A percentile compares a stretch with the other conserved stretches of the same genome.
These are phyloP conservation scores for Tolypocladium sp. DNA, from an alignment of 2,329 filamentous ascomycete species.

Conservation along the genomic window DNA sequence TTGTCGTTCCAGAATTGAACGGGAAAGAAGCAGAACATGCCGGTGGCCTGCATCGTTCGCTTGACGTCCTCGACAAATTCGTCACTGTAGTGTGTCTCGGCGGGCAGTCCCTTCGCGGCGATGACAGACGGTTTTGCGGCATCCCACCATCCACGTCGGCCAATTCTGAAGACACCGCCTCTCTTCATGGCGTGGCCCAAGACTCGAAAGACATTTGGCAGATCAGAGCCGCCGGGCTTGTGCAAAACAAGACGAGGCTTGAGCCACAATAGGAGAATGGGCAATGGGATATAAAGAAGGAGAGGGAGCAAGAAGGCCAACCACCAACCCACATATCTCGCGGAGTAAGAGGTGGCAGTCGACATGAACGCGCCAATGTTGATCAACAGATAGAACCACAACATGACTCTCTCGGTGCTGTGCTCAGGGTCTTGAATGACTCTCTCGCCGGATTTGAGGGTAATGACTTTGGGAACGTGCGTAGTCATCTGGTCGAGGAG, in stretches of 20 bases:
- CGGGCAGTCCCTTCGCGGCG: slow-evolving; percentile 26
- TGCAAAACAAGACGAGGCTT: slow-evolving; percentile 46
- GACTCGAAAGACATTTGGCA: slow-evolving; percentile 50
- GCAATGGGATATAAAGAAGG: slow-evolving; percentile 50
- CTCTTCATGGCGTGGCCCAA: slow-evolving; percentile 44
- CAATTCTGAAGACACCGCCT: slow-evolving; percentile 39
- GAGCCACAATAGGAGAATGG: slow-evolving; percentile 45
- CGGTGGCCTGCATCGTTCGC: slow-evolving; percentile 35
- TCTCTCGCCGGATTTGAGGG: slow-evolving; percentile 45
- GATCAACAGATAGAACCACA: slow-evolving; percentile 51
- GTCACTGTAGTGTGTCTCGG: slow-evolving; percentile 51
- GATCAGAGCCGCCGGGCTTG: slow-evolving; percentile 57
- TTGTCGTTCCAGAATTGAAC: slow-evolving; percentile 30
- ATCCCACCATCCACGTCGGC: slow-evolving; percentile 48
- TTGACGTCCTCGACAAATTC: slow-evolving; percentile 58
- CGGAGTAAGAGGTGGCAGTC: slow-evolving; percentile 41
- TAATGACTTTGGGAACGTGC: slow-evolving; percentile 28
- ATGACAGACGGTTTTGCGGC: slow-evolving; percentile 46
- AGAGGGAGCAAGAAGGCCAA: slow-evolving; percentile 34
- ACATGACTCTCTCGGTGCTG: slow-evolving; percentile 56
- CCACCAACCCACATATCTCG: slow-evolving; percentile 43
- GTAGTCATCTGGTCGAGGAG: slow-evolving; percentile 57
- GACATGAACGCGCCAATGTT: slow-evolving; percentile 45
- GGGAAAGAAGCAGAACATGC: slow-evolving; percentile 32
- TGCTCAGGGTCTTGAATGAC: slow-evolving; percentile 61